Evolutionary conservation across 225 moss, liverwort and hornwort species (phyloP), one percentile per base, ranked within the genome.

Genomic region (Takakia lepidozioides): DNA sequence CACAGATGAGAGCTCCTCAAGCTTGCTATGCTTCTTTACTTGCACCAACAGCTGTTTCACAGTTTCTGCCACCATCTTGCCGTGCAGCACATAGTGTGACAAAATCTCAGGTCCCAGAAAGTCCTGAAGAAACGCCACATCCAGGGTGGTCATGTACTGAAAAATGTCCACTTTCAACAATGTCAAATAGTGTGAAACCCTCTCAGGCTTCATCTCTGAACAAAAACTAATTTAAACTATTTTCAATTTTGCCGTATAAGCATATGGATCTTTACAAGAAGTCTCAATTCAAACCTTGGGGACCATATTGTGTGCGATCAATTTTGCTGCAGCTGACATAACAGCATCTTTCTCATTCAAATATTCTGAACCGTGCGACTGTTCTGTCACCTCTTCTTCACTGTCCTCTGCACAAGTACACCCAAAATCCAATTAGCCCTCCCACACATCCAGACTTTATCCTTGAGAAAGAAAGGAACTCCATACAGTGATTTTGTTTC

Each of bases 31-130:
- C 60, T 72, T 75, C 62, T 87, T 90, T 8, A 98, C 59, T 72
- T 75, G 82, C 24, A 77, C 63, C 61, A 98, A 62, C 38, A 91
- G 61, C 43, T 98, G 87, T 66, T 91, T 87, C 23, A 98, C 76
- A 40, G 85, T 98, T 67, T 98, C 91, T 38, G 80, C 80, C 56
- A 98, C 87, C 54, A 70, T 79, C 49, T 81, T 83, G 32, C 90
- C 98, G 58, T 91, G 98, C 29, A 75, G 69, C 36, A 76, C 73
- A 58, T 85, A 91, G 48, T 85, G 87, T 48, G 98, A 91, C 19
- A 98, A 57, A 46, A 98, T 66, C 46, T 91, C 91, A 65, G 98
- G 98, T 64, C 98, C 98, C 63, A 98, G 87, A 61, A 81, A 85
- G 48, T 81, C 91, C 91, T 89, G 65, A 63, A 59, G 39, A 56